A percentile compares a stretch with the other conserved stretches of the same genome.
These are phyloP conservation scores for Phytophthora gonapodyides DNA, from an alignment of 352 stramenopile species.

Conservation along the genomic window DNA sequence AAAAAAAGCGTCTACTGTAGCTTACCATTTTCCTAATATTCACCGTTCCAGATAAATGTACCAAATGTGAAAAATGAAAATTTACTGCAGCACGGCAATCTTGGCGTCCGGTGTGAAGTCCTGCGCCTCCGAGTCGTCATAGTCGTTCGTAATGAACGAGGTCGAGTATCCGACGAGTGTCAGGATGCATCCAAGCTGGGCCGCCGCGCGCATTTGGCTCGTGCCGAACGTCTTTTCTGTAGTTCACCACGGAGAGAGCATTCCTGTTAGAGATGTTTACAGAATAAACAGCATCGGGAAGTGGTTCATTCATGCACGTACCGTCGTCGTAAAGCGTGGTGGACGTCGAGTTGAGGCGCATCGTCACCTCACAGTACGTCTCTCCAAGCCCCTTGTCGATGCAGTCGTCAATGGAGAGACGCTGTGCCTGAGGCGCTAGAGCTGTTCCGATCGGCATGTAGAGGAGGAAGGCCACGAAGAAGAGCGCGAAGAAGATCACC, in stretches of 20 bases:
- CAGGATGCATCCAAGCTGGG: slow-evolving; percentile 71
- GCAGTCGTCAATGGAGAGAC: slow-evolving; percentile 54
- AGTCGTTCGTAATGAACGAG: slow-evolving; percentile 71
- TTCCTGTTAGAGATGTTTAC: slow-evolving; percentile 3
- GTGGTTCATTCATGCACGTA: no score
- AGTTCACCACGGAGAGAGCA: not conserved
- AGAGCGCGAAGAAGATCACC: slow-evolving; percentile 44
- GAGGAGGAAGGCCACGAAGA: slow-evolving; percentile 62
- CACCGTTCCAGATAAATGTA: slow-evolving; percentile 25
- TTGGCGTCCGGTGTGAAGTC: slow-evolving; percentile 37
- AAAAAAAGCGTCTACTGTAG: not conserved
- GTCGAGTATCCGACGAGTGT: slow-evolving; percentile 74
- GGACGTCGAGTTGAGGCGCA: slow-evolving; percentile 56
- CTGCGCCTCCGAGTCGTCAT: slow-evolving; percentile 36
- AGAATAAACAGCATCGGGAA: not conserved
- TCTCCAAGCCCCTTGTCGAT: slow-evolving; percentile 55
- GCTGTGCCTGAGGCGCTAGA: slow-evolving; percentile 27
- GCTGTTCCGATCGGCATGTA: slow-evolving; percentile 60
- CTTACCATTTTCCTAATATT: slow-evolving; percentile 23
- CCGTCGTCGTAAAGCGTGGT: slow-evolving; percentile 79
- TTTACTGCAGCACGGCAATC: slow-evolving; percentile 34
- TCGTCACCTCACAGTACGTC: slow-evolving; percentile 64
- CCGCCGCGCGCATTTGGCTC: slow-evolving; percentile 65
- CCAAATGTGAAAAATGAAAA: not conserved
- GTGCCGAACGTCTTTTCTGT: slow-evolving; percentile 51